These are phyloP conservation scores for Gossypium davidsonii DNA, from an alignment of 441 rosid species.

Conservation along the genomic window DNA sequence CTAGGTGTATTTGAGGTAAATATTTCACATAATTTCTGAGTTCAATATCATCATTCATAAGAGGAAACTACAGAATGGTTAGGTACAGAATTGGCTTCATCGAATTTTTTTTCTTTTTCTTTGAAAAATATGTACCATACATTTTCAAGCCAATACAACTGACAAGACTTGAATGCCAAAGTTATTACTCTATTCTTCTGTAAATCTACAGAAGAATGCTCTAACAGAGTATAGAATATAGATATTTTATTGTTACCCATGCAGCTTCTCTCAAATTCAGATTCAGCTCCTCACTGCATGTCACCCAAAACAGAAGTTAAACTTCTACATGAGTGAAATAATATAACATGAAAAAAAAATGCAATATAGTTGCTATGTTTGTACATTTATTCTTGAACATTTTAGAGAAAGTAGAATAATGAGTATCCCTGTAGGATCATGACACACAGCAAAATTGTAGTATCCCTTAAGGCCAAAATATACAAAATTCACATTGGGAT, in stretches of 20 bases:
- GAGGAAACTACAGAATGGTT: neutral
- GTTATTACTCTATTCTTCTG: neutral
- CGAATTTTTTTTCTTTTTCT: neutral
- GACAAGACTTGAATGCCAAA: neutral
- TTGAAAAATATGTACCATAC: neutral
- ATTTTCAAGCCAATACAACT: neutral
- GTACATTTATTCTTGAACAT: conserved; percentile 1
- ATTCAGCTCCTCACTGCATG: conserved; percentile 75
- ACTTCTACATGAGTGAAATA: neutral
- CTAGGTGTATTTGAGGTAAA: neutral
- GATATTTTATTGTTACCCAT: conserved; percentile 51
- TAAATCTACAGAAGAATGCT: neutral
- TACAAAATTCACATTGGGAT: neutral
- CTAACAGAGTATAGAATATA: neutral
- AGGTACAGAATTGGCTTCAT: conserved; percentile 1
- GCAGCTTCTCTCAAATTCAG: conserved; percentile 94
- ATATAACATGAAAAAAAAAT: conserved; percentile 6
- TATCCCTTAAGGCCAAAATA: neutral
- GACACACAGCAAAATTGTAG: neutral
- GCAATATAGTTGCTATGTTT: neutral
- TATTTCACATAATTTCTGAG: neutral
- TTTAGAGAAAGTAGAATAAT: neutral
- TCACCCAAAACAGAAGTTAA: conserved; percentile 14
- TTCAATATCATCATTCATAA: conserved; percentile 2
- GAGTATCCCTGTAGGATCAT: neutral